Evolutionary conservation across 2,329 filamentous ascomycete genomes (phyloP).

Genomic region (Cytospora leucostoma): DNA sequence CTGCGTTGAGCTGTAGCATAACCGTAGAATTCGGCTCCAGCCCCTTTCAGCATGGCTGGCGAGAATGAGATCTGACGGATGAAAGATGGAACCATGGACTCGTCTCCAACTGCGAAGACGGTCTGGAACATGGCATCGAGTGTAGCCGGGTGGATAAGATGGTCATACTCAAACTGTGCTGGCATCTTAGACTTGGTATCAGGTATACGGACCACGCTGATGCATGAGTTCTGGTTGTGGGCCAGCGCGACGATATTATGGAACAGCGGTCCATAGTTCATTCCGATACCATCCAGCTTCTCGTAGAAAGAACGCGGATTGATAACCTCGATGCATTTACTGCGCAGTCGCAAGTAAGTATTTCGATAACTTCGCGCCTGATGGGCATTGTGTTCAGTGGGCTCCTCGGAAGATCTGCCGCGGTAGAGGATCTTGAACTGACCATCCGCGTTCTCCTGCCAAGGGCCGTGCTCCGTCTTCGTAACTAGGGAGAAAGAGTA

Average conservation of each 20-base stretch:
- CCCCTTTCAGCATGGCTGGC: conserved; percentile 37
- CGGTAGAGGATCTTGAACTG: conserved; percentile 34
- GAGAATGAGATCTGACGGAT: conserved; percentile 51
- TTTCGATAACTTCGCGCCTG: conserved; percentile 28
- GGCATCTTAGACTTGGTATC: conserved; percentile 57
- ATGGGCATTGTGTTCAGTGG: conserved; percentile 16
- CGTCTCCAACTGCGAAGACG: conserved; percentile 47
- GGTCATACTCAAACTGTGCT: conserved; percentile 52
- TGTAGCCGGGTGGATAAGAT: conserved; percentile 59
- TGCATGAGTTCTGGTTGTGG: conserved; percentile 39
- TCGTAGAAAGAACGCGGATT: conserved; percentile 53
- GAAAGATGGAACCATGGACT: conserved; percentile 52
- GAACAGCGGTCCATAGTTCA: conserved; percentile 54
- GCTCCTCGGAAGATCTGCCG: conserved; percentile 1
- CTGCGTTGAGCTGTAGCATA: conserved; percentile 42
- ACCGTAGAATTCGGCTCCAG: conserved; percentile 43
- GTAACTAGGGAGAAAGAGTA: conserved; percentile 51
- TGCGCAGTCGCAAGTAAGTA: conserved; percentile 32
- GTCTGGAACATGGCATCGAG: conserved; percentile 59
- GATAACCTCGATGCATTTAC: conserved; percentile 38
- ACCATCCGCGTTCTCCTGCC: conserved; percentile 47
- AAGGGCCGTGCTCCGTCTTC: conserved; percentile 42
- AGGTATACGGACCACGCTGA: conserved; percentile 45
- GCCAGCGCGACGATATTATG: conserved; percentile 46
- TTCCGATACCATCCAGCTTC: conserved; percentile 50